phyloP scores from a whole-genome alignment of 371 early-diverging fungal species.

The Dichotomocladium elegans region DNA sequence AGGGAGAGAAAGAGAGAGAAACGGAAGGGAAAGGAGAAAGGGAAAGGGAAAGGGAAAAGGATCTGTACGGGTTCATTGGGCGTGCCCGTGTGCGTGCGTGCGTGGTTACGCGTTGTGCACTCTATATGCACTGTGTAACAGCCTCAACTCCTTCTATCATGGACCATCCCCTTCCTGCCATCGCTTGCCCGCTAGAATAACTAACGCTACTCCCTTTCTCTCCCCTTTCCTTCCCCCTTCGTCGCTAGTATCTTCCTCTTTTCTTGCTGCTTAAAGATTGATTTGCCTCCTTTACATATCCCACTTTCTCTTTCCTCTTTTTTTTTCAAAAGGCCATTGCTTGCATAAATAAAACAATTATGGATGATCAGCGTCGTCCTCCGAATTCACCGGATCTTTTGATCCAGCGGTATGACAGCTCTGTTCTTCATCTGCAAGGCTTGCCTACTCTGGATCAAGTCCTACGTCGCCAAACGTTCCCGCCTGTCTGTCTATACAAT shows the following conservation, averaged over 20 bases:
- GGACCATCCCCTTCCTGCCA: background rate
- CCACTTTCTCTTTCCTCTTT: background rate
- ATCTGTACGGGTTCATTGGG: too few relatives aligned
- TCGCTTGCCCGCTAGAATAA: background rate
- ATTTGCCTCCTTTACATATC: too few relatives aligned
- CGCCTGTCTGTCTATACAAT: conserved; percentile 67
- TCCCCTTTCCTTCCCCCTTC: background rate
- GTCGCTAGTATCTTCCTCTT: too few relatives aligned
- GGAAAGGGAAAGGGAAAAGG: background rate
- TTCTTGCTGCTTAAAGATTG: too few relatives aligned
- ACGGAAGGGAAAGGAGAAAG: background rate
- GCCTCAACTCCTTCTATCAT: background rate
- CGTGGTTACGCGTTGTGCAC: too few relatives aligned
- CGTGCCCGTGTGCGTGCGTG: too few relatives aligned
- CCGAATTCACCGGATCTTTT: background rate
- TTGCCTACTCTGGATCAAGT: conserved; percentile 59
- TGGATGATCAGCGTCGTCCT: background rate
- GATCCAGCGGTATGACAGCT: background rate
- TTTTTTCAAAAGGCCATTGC: background rate
- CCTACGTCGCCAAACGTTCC: conserved; percentile 53
- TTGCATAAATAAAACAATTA: background rate
- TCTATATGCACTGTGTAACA: too few relatives aligned
- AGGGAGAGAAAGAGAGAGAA: background rate
- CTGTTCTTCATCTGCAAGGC: background rate
- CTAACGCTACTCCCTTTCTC: background rate